phyloP scores from a whole-genome alignment of 805 yeast genomes.

The Yarrowia sp. region DNA sequence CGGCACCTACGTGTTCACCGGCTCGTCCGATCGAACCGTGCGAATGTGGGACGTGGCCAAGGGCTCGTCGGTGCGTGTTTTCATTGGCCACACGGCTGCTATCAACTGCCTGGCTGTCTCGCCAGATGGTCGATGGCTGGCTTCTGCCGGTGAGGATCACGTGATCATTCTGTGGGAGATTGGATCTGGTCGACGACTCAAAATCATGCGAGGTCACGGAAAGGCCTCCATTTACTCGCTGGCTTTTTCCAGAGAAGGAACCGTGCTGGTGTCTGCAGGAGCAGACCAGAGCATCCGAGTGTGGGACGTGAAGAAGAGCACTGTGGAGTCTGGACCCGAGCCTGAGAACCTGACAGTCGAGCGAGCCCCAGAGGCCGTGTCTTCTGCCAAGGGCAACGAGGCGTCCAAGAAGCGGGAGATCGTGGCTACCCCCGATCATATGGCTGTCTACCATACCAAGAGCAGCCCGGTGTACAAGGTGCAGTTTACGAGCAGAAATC shows the following conservation, averaged over 20 bases:
- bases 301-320: conserved; percentile 92
- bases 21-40: conserved; percentile 92
- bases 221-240: conserved; percentile 83
- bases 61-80: conserved; percentile 89
- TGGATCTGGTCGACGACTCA: conserved; percentile 86
- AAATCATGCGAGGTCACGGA: conserved; percentile 95
- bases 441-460: conserved; percentile 93
- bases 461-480: conserved; percentile 93
- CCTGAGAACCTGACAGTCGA: conserved; percentile 69
- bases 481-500: conserved; percentile 86
- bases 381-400: conserved; percentile 37
- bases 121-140: conserved; percentile 97
- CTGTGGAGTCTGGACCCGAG: conserved; percentile 76
- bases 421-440: conserved; percentile 84
- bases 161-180: conserved; percentile 91
- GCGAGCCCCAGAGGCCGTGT: conserved; percentile 45
- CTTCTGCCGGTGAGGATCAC: conserved; percentile 93
- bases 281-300: conserved; percentile 92
- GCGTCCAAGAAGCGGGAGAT: conserved; percentile 62
- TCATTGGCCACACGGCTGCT: conserved; percentile 92
- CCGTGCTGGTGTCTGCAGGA: conserved; percentile 87
- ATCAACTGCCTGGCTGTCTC: conserved; percentile 85
- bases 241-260: conserved; percentile 85
- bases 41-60: conserved; percentile 97
- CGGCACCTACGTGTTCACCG: conserved; percentile 92